Percentiles rank a stretch among this genome's conserved stretches.
phyloP scores from a whole-genome alignment of 2,329 filamentous ascomycete species.

The Pseudogymnoascus sp. region DNA sequence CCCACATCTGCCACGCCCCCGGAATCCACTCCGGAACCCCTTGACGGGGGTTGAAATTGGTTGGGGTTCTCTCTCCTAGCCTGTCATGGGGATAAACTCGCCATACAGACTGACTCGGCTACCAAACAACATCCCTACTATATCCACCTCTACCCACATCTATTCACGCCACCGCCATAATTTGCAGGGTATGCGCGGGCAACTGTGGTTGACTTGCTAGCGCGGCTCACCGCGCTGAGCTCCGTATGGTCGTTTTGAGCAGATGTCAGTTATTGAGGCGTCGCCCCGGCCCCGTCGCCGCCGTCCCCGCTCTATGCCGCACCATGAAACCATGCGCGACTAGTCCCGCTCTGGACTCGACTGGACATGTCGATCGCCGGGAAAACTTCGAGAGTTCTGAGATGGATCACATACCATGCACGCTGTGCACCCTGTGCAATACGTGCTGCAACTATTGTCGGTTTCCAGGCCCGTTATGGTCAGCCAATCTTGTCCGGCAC shows the following conservation, averaged over 20 bases:
- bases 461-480: neutral
- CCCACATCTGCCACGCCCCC: neutral
- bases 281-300: neutral
- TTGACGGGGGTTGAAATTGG: constrained; percentile 3
- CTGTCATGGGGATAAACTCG: neutral
- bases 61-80: neutral
- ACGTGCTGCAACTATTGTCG: neutral
- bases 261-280: neutral
- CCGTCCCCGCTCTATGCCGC: neutral
- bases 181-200: neutral
- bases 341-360: neutral
- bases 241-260: neutral
- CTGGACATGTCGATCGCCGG: neutral
- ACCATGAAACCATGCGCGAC: neutral
- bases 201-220: neutral
- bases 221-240: neutral
- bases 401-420: neutral
- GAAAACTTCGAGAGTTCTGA: neutral
- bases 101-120: neutral
- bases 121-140: neutral
- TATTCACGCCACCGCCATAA: neutral
- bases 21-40: neutral
- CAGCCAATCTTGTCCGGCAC: neutral
- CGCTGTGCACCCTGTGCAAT: neutral
- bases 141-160: neutral